These are phyloP conservation scores for Isabelozyma heimii DNA, from an alignment of 805 yeast genomes.

Conservation along the genomic window DNA sequence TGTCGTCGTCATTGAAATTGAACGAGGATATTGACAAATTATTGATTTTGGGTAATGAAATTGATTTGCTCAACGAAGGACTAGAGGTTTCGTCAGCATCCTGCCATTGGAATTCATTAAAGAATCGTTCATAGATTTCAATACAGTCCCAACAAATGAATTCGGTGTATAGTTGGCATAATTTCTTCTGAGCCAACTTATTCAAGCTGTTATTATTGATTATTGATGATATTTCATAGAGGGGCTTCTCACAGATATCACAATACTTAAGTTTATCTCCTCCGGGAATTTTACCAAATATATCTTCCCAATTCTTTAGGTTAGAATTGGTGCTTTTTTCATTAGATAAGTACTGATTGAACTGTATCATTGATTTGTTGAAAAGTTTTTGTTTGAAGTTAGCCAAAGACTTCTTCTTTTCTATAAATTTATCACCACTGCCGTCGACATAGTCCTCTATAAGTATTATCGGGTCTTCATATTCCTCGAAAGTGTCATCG, in stretches of 20 bases:
- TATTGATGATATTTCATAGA: slow-evolving; percentile 57
- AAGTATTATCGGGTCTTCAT: slow-evolving; percentile 43
- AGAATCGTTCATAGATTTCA: slow-evolving; percentile 51
- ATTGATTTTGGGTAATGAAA: background rate
- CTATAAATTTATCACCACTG: slow-evolving; percentile 11
- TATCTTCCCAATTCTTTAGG: slow-evolving; percentile 29
- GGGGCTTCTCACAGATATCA: slow-evolving; percentile 66
- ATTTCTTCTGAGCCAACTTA: background rate
- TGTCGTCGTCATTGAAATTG: background rate
- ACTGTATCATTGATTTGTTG: background rate
- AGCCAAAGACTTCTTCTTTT: slow-evolving; percentile 35
- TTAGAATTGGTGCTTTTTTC: background rate
- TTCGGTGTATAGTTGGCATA: slow-evolving; percentile 35
- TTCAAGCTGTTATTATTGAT: slow-evolving; percentile 14
- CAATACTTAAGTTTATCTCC: slow-evolving; percentile 47
- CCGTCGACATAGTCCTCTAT: slow-evolving; percentile 53
- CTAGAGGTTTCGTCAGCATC: background rate
- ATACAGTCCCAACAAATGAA: slow-evolving; percentile 65
- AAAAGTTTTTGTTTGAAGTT: slow-evolving; percentile 28
- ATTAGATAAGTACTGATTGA: background rate
- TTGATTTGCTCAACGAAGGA: background rate
- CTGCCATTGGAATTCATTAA: slow-evolving; percentile 32
- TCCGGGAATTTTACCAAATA: slow-evolving; percentile 39
- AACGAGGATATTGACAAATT: background rate
- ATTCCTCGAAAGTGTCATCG: slow-evolving; percentile 12